phyloP scores from a whole-genome alignment of 1,284 basidiomycete species.

The Ustilago bromivora region DNA sequence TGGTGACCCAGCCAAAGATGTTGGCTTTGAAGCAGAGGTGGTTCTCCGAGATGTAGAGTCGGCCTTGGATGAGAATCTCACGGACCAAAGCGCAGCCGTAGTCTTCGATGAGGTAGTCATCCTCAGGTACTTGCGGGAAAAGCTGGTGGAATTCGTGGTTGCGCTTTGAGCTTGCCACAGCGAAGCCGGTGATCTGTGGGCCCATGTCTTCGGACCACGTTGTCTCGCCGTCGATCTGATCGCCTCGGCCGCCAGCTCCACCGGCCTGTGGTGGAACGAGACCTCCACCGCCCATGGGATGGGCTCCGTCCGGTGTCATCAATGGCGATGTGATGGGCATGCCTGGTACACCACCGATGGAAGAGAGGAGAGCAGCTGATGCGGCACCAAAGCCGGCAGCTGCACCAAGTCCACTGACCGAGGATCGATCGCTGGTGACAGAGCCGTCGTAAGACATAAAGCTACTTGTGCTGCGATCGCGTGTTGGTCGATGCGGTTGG shows the following conservation, averaged over 20 bases:
- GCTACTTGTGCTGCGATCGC: slow-evolving; percentile 43
- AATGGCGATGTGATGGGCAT: slow-evolving; percentile 40
- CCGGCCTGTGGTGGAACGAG: slow-evolving; percentile 32
- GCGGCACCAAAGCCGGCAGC: slow-evolving; percentile 56
- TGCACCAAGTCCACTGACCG: slow-evolving; percentile 56
- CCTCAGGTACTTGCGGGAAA: slow-evolving; percentile 86
- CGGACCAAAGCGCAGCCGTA: slow-evolving; percentile 96
- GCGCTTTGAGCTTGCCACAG: slow-evolving; percentile 92
- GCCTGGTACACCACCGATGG: slow-evolving; percentile 43
- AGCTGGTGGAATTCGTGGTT: slow-evolving; percentile 96
- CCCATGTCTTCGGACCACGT: slow-evolving; percentile 55
- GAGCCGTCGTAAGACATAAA: slow-evolving; percentile 52
- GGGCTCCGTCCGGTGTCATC: slow-evolving; percentile 43
- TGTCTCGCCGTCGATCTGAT: slow-evolving; percentile 49
- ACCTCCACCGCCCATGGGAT: slow-evolving; percentile 36
- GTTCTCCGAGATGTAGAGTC: slow-evolving; percentile 96
- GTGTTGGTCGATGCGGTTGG: slow-evolving; percentile 16
- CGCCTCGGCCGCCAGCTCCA: slow-evolving; percentile 41
- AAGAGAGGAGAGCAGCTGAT: slow-evolving; percentile 53
- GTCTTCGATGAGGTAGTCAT: slow-evolving; percentile 99
- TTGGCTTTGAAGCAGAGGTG: slow-evolving; percentile 98
- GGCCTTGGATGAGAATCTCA: slow-evolving; percentile 95
- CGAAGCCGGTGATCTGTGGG: slow-evolving; percentile 77
- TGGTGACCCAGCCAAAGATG: slow-evolving; percentile 98
- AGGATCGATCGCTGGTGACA: slow-evolving; percentile 45